Base-by-base conservation (phyloP, 345 rosid species). In the Toxicodendron radicans region DNA sequence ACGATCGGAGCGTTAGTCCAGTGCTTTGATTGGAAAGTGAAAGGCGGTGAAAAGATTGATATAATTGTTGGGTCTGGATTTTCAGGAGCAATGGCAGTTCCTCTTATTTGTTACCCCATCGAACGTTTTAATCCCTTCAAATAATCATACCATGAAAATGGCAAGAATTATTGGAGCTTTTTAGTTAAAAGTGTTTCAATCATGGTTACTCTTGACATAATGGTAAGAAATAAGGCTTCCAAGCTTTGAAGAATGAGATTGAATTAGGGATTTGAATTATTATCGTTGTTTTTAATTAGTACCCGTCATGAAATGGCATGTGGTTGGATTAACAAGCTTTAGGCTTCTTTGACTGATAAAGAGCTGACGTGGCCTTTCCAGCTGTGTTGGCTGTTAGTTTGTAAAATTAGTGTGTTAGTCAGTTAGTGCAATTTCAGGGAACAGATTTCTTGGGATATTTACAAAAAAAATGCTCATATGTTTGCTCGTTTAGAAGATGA, bases 11-110 rank as follows among this genome's bases (percentile, higher is more conserved):
- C 85, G 5, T 49, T 87, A 59, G 78, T 77, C 5, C 90, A 87
- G 61, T 84, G 86, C 79, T 83, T 87, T 64, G 85, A 87, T 58
- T 84, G 88, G 91, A 79, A 78, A 62, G 66, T 75, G 18, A 63
- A 66, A 38, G 78, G 58, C 35, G 82, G 76, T 2, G 75, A 59
- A 43, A 74, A 66, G 53, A 67, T 84, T 49, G 84, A 82, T 46
- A 7, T 76, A 18, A 54, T 41, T 43, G 18, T 43, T 2, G 82
- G 79, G 33, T 57, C 83, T 3, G 83, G 77, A 2, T 64, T 73
- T 61, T 41, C 68, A 5, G 87, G 84, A 14, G 86, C 82, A 58
- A 83, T 87, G 90, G 87, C 90, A 9, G 79, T 46, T 9, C 86
- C 90, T 33, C 85, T 89, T 13, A 66, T 80, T 38, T 85, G 87